These are phyloP conservation scores for Penicillium corylophilum DNA, from an alignment of 2,329 filamentous ascomycete genomes.

Conservation along the genomic window DNA sequence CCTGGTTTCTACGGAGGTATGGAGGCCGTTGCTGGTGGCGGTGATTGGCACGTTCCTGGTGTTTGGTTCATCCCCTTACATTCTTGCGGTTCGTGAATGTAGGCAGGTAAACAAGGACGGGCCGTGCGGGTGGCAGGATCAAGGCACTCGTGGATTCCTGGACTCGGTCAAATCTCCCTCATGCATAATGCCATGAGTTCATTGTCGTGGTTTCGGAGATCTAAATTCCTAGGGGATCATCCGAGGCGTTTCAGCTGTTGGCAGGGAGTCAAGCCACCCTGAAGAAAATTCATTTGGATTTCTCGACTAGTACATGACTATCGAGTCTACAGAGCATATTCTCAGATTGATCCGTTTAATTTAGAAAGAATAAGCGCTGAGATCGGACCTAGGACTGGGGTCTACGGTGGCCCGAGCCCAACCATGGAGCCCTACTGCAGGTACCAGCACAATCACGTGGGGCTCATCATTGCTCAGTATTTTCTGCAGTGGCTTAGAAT, in stretches of 20 bases:
- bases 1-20: conserved; percentile 8
- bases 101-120: conserved; percentile 16
- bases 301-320: background rate
- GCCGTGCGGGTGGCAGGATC: conserved; percentile 2
- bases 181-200: background rate
- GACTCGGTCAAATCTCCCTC: background rate
- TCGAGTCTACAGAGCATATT: too few species aligned
- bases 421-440: background rate
- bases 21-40: background rate
- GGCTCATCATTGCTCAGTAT: background rate
- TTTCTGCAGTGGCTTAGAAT: background rate
- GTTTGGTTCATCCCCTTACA: conserved; percentile 22
- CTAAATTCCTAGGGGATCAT: background rate
- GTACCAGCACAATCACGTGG: conserved; percentile 1
- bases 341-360: background rate
- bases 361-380: background rate
- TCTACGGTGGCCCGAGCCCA: background rate
- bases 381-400: too few species aligned
- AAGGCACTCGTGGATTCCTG: background rate
- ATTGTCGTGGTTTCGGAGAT: background rate
- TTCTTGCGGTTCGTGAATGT: conserved; percentile 21
- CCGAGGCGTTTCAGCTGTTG: background rate
- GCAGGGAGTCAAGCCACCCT: background rate
- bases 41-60: conserved; percentile 13
- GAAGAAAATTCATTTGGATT: background rate